A percentile compares a stretch with the other conserved stretches of the same genome.
Evolutionary conservation across 1,284 basidiomycete genomes (phyloP).

Genomic region (Agaricales sp.): DNA sequence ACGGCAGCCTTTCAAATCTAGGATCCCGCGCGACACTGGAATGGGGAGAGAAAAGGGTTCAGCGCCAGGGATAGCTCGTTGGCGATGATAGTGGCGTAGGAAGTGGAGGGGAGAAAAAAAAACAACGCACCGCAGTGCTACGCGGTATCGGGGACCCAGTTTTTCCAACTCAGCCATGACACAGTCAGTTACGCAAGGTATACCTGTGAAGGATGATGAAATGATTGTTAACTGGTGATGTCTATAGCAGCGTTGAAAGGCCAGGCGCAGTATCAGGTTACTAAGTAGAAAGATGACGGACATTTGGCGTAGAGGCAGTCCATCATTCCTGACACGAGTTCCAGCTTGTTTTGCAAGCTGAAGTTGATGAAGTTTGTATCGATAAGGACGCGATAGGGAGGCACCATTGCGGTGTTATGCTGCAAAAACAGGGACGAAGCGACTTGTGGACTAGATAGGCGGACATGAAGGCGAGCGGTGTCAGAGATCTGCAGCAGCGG

Average conservation of each 20-base stretch:
- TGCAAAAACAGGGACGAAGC: slow-evolving; percentile 91
- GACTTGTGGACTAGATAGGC: slow-evolving; percentile 51
- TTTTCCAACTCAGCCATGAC: slow-evolving; percentile 98
- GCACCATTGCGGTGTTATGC: slow-evolving; percentile 93
- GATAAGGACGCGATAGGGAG: slow-evolving; percentile 94
- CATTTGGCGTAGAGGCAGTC: slow-evolving; percentile 99
- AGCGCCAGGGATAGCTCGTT: slow-evolving; percentile 4
- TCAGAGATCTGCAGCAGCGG: slow-evolving; percentile 9
- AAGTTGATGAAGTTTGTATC: slow-evolving; percentile 99
- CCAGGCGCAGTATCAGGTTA: too few species aligned
- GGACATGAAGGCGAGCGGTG: slow-evolving; percentile 5
- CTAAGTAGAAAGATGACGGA: too few species aligned
- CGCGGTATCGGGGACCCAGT: slow-evolving; percentile 90
- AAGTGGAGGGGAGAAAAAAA: background rate
- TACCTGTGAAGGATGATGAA: slow-evolving; percentile 54
- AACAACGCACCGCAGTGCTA: slow-evolving; percentile 74
- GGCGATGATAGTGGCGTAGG: background rate
- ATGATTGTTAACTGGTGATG: too few species aligned
- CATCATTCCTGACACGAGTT: slow-evolving; percentile 98
- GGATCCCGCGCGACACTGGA: slow-evolving; percentile 91
- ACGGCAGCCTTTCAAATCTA: slow-evolving; percentile 88
- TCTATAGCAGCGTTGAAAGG: too few species aligned
- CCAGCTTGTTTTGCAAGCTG: slow-evolving; percentile 95
- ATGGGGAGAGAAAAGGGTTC: slow-evolving; percentile 3
- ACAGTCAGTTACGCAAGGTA: slow-evolving; percentile 97